Evolutionary conservation across 129 eudicot genomes (phyloP).

Genomic region (Artemisia tridentata): DNA sequence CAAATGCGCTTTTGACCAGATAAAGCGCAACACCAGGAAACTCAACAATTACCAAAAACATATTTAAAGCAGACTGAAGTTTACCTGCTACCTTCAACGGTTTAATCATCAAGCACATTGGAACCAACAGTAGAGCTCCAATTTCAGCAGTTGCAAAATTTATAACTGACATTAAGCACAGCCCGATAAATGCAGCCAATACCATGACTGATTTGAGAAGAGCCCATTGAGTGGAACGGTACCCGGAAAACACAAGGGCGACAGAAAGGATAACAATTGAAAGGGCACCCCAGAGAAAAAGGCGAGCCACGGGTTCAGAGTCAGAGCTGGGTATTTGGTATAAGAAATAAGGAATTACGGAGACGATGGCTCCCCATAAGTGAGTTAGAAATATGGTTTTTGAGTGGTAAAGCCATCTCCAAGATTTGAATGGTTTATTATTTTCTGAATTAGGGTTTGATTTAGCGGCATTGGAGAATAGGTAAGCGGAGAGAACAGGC

Average conservation of each 20-base stretch:
- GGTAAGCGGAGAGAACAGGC: conserved; percentile 83
- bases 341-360: conserved; percentile 66
- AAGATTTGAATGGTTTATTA: conserved; percentile 34
- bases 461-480: conserved; percentile 58
- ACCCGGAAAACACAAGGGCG: conserved; percentile 30
- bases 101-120: conserved; percentile 65
- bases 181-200: conserved; percentile 68
- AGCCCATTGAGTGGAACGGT: conserved; percentile 51
- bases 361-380: conserved; percentile 75
- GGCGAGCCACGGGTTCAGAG: conserved; percentile 41
- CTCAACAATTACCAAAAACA: conserved; percentile 40
- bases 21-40: conserved; percentile 65
- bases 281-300: conserved; percentile 50
- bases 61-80: conserved; percentile 32
- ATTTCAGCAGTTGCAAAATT: conserved; percentile 97
- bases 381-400: conserved; percentile 68
- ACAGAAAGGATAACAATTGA: conserved; percentile 43
- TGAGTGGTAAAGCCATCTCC: conserved; percentile 86
- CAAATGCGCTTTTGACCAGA: conserved; percentile 47
- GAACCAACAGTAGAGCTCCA: conserved; percentile 81
- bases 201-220: conserved; percentile 71
- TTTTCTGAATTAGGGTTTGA: conserved; percentile 32
- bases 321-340: conserved; percentile 44
- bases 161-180: conserved; percentile 86
- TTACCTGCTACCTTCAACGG: conserved; percentile 53